Evolutionary conservation across 345 rosid species (phyloP), one percentile per base, ranked within the genome.

Genomic region (Euphorbia pulcherrima): DNA sequence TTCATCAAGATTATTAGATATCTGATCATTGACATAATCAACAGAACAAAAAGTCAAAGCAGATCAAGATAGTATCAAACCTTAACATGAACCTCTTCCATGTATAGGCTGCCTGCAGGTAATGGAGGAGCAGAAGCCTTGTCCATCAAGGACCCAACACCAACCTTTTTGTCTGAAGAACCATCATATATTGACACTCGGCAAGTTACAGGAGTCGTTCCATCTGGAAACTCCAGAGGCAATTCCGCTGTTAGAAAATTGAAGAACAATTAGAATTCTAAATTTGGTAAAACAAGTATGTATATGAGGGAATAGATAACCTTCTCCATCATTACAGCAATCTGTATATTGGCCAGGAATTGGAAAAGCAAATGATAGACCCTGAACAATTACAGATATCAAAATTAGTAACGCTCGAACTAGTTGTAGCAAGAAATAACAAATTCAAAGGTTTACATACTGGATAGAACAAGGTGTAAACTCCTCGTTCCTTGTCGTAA

Each of bases 141-240:
- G 73, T 89, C 95, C 92, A 88, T 84, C 64, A 82, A 75, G 13
- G 89, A 81, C 62, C 99, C 97, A 13, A 91, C 87, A 48, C 95
- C 99, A 63, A 89, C 99, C 62, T 88, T 94, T 74, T 94, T 91
- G 74, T 90, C 96, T 3, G 84, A 69, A 11, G 93, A 89, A 66
- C 85, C 83, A 67, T 91, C 88, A 73, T 89, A 94, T 73, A 94
- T 80, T 57, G 92, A 94, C 57, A 91, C 93, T 47, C 99, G 96
- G 51, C 97, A 89, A 57, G 99, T 88, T 50, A 94, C 99, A 62
- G 99, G 99, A 24, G 97, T 91, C 18, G 97, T 94, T 40, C 99
- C 99, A 83, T 91, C 96, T 7, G 99, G 96, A 80, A 94, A 91
- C 86, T 94, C 99, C 74, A 91, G 77, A 5, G 99, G 99, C 55